Evolutionary conservation across 495 filamentous ascomycete genomes (phyloP), one percentile per base, ranked within the genome.

Genomic region (Cairneyella variabilis): DNA sequence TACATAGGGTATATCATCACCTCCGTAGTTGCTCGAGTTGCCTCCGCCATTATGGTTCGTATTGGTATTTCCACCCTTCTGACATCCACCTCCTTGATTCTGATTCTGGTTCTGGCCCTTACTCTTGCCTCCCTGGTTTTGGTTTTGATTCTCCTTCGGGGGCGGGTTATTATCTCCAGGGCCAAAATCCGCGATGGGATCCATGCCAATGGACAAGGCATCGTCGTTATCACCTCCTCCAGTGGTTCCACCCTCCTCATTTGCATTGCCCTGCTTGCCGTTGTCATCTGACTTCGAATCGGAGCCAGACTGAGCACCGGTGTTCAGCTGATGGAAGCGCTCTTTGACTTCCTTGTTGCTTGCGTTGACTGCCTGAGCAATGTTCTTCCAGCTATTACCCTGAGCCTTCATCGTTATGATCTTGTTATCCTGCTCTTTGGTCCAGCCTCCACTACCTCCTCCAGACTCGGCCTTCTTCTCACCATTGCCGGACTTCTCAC

Each of bases 361-460:
- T 38, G 44, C 39, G 14, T 39, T 45, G 6, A 58, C 20, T 43
- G 42, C 51, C 3, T 26, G 32, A 12, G 37, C 39, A 17, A 62
- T 58, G 20, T 57, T 60, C 51, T 60, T 60, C 54, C 54, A 63
- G 18, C 28, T 40, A 32, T 61, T 47, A 22, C 56, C 57, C 1
- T 38, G 52, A 17, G 38, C 39, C 47, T 66, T 68, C 62, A 68
- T 62, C 11, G 42, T 21, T 27, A 40, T 58, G 48, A 68, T 55
- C 8, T 58, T 60, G 1, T 45, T 23, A 26, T 66, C 64, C 42
- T 64, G 55, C 20, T 30, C 39, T 25, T 16, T 20, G 6, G 54
- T 64, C 61, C 57, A 60, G 8, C 9, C 42, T 22, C 21, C 23
- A 20, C 17, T 40, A 5, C 16, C 32, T 2, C 28, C 32, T 5